Evolutionary conservation across 306 rosid genomes (phyloP), one percentile per base, ranked within the genome.

Genomic region (Vicia sativa): DNA sequence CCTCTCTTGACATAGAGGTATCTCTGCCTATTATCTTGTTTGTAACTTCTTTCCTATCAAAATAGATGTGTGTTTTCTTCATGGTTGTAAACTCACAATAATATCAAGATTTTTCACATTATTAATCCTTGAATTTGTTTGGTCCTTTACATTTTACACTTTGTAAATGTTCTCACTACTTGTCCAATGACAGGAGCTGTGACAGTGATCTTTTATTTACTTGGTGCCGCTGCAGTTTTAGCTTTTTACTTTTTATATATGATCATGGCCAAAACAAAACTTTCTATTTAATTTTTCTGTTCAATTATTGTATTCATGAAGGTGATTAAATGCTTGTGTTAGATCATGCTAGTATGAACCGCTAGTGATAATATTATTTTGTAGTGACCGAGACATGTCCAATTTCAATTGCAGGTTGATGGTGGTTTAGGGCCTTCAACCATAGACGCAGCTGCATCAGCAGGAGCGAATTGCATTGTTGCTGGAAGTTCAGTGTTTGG

Each of bases 371-470:
- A 60, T 34, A 38, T 19, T 60, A 11, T 46, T 52, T 31, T 67
- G 46, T 26, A 48, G 23, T 53, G 37, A 65, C 72, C 46, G 44
- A 67, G 61, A 49, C 65, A 58, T 23, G 48, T 10, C 12, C 23
- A 67, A 65, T 49, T 70, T 72, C 29, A 28, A 78, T 79, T 63
- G 16, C 91, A 93, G 99, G 97, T 93, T 58, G 99, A 93, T 68
- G 99, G 99, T 45, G 97, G 97, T 21, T 78, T 93, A 77, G 99
- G 99, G 57, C 95, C 97, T 81, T 93, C 99, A 59, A 93, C 97
- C 58, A 86, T 93, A 25, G 85, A 82, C 6, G 15, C 11, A 9
- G 97, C 99, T 6, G 95, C 97, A 56, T 72, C 87, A 13, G 96
- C 97, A 0, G 97, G 97, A 61, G 97, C 97, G 35, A 90, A 93